Percentiles rank a stretch among this genome's conserved stretches.
These are phyloP conservation scores for Phytophthora multivora DNA, from an alignment of 352 stramenopile genomes.

Conservation along the genomic window DNA sequence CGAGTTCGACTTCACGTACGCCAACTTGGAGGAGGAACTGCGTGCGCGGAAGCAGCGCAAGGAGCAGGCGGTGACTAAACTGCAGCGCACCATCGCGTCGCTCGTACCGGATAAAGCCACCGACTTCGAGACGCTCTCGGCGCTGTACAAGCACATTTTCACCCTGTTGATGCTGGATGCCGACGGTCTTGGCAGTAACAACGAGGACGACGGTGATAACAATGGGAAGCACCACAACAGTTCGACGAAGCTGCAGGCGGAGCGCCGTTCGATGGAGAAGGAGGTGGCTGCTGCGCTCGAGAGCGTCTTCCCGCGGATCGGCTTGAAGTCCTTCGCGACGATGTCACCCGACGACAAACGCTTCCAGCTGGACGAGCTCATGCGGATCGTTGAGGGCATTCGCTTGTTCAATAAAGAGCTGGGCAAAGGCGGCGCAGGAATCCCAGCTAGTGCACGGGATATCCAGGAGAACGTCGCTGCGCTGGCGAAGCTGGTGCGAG, in stretches of 20 bases:
- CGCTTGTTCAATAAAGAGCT: conserved; percentile 93
- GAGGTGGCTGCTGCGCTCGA: conserved; percentile 92
- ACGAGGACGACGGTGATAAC: conserved; percentile 24
- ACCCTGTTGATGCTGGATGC: conserved; percentile 81
- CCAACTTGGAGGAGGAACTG: conserved; percentile 81
- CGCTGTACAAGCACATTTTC: conserved; percentile 92
- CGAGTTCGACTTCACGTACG: conserved; percentile 92
- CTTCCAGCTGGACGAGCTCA: conserved; percentile 90
- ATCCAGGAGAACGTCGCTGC: conserved; percentile 61
- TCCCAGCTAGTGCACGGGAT: conserved; percentile 61
- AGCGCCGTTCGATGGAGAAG: conserved; percentile 79
- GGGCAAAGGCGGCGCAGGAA: conserved; percentile 86
- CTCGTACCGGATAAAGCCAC: conserved; percentile 77
- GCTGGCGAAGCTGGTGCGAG: conserved; percentile 54
- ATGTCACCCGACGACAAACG: conserved; percentile 91
- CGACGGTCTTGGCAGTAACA: conserved; percentile 27
- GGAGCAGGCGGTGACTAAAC: conserved; percentile 55
- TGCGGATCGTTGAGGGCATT: conserved; percentile 92
- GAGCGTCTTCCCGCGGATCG: conserved; percentile 94
- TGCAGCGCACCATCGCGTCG: conserved; percentile 79
- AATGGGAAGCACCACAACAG: conserved; percentile 18
- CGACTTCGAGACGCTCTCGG: conserved; percentile 92
- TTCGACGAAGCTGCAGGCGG: conserved; percentile 40
- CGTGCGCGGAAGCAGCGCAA: conserved; percentile 59
- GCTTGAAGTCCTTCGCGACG: conserved; percentile 93